Percentiles rank a stretch among this genome's conserved stretches.
Evolutionary conservation across 2,329 filamentous ascomycete species (phyloP).

Genomic region (Ceratocystis papillata): DNA sequence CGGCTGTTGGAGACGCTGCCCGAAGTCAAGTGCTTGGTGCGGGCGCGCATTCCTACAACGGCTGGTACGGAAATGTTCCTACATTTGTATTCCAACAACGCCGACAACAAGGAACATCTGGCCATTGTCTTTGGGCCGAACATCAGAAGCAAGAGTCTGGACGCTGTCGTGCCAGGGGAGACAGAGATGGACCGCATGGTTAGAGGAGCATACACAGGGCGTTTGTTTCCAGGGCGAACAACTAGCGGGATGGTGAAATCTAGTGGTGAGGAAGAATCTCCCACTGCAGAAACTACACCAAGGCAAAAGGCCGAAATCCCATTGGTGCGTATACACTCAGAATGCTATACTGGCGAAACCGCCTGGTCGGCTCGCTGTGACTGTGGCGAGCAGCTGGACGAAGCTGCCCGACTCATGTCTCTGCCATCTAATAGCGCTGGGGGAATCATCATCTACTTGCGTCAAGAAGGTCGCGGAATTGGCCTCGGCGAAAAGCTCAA

Average conservation of each 20-base stretch:
- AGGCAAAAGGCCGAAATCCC: slow-evolving; percentile 35
- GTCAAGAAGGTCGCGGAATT: slow-evolving; percentile 92
- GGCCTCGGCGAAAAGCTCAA: slow-evolving; percentile 92
- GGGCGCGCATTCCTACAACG: slow-evolving; percentile 88
- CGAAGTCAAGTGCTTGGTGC: slow-evolving; percentile 82
- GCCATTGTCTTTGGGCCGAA: slow-evolving; percentile 90
- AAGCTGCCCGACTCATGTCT: slow-evolving; percentile 88
- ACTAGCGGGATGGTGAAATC: slow-evolving; percentile 51
- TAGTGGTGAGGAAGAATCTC: neutral
- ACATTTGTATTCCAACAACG: slow-evolving; percentile 84
- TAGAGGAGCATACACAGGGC: slow-evolving; percentile 80
- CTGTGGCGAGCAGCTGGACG: slow-evolving; percentile 94
- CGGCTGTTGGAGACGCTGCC: slow-evolving; percentile 66
- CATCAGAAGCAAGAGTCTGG: slow-evolving; percentile 64
- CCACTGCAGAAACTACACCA: neutral
- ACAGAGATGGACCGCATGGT: slow-evolving; percentile 89
- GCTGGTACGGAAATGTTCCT: slow-evolving; percentile 92
- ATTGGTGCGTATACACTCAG: slow-evolving; percentile 88
- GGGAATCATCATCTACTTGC: slow-evolving; percentile 88
- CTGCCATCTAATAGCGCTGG: slow-evolving; percentile 52
- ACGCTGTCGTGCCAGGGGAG: slow-evolving; percentile 62
- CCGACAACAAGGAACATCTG: slow-evolving; percentile 90
- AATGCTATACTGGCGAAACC: slow-evolving; percentile 97
- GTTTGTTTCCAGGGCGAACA: slow-evolving; percentile 73
- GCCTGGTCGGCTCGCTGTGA: slow-evolving; percentile 97